Evolutionary conservation across 768 basidiomycete species (phyloP).

Genomic region (Amanita rimosa): DNA sequence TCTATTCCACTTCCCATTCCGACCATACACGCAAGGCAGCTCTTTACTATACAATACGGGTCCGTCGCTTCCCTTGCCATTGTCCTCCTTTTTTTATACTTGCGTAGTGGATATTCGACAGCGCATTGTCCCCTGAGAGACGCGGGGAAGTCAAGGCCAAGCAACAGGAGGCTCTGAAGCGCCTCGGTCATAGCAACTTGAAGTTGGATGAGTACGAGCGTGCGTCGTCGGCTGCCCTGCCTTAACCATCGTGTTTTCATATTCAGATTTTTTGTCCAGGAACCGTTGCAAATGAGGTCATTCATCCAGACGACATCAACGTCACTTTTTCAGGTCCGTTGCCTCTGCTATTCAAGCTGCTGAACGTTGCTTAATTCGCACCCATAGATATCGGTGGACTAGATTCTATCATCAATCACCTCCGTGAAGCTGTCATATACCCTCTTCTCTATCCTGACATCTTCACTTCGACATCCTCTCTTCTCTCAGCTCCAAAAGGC

Average conservation of each 20-base stretch:
- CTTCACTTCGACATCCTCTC: constrained; percentile 69
- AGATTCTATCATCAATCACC: constrained; percentile 78
- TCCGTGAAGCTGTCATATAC: constrained; percentile 93
- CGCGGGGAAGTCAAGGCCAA: constrained; percentile 58
- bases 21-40: constrained; percentile 45
- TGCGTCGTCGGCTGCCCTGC: constrained; percentile 24
- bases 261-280: constrained; percentile 24
- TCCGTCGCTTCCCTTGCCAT: constrained; percentile 21
- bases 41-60: constrained; percentile 64
- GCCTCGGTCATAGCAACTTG: constrained; percentile 58
- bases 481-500: constrained; percentile 89
- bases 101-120: constrained; percentile 54
- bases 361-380: constrained; percentile 9
- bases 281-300: constrained; percentile 85
- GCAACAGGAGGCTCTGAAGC: constrained; percentile 58
- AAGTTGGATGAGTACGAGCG: constrained; percentile 89
- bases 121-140: constrained; percentile 32
- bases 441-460: constrained; percentile 86
- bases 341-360: neutral
- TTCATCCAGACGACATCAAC: constrained; percentile 83
- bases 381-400: constrained; percentile 79
- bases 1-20: constrained; percentile 12
- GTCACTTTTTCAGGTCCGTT: constrained; percentile 60
- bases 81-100: neutral
- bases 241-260: neutral